Conservation (phyloP, 2,329 filamentous ascomycete genomes). For the Cordyceps cateniannulata region DNA sequence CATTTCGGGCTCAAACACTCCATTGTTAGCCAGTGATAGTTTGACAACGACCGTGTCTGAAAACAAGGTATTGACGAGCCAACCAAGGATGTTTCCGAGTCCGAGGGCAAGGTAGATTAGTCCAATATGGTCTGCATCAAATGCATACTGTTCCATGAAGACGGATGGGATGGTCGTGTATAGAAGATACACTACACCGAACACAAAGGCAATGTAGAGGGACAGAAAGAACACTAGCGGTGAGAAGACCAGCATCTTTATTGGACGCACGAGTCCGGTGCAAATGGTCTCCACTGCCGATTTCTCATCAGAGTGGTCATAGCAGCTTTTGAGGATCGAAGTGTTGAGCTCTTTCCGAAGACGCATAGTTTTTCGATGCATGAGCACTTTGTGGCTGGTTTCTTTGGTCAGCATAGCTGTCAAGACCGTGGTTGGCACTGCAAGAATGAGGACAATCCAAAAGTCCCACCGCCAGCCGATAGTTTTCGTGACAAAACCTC, state of each 20-base stretch:
- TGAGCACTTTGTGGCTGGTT: too few species aligned
- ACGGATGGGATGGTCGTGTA: background rate
- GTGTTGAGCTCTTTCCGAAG: too few species aligned
- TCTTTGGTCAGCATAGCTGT: too few species aligned
- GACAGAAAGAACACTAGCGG: slow-evolving; percentile 44
- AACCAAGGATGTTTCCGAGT: background rate
- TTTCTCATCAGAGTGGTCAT: too few species aligned
- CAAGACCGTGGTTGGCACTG: too few species aligned
- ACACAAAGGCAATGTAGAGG: slow-evolving; percentile 21
- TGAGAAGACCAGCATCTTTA: slow-evolving; percentile 45
- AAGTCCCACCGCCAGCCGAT: slow-evolving; percentile 46
- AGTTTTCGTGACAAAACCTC: slow-evolving; percentile 39
- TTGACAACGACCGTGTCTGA: too few species aligned
- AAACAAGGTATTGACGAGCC: background rate
- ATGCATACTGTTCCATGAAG: background rate
- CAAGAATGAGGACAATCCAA: slow-evolving; percentile 42
- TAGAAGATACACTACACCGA: background rate
- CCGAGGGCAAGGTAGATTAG: background rate
- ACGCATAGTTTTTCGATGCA: too few species aligned
- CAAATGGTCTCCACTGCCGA: too few species aligned
- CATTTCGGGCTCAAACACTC: background rate
- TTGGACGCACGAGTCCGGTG: slow-evolving; percentile 26
- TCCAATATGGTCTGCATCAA: background rate
- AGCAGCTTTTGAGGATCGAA: too few species aligned
- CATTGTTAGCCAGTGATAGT: too few species aligned